A percentile compares a stretch with the other conserved stretches of the same genome.
phyloP scores from a whole-genome alignment of 2,329 filamentous ascomycete species.

The Fonsecaea erecta region DNA sequence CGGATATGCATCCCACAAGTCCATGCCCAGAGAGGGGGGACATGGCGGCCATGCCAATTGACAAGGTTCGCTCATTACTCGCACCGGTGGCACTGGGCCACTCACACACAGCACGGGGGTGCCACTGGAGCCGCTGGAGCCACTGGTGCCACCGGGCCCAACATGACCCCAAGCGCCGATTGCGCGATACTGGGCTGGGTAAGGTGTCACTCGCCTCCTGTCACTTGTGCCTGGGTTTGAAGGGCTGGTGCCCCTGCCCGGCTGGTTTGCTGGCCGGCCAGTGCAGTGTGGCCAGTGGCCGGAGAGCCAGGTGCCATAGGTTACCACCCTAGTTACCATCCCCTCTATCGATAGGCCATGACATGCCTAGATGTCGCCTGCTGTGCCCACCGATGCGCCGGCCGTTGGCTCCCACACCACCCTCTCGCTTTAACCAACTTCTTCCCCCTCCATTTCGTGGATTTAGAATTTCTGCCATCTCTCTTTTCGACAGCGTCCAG shows the following conservation, averaged over 20 bases:
- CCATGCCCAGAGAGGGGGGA: not conserved
- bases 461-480: not conserved
- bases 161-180: slow-evolving; percentile 18
- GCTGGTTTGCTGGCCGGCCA: not conserved
- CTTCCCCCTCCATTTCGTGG: not conserved
- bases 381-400: not conserved
- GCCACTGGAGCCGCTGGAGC: not conserved
- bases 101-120: not conserved
- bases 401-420: slow-evolving; percentile 1
- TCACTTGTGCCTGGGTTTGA: slow-evolving; percentile 4
- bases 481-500: not conserved
- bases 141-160: slow-evolving; percentile 16
- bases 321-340: not conserved
- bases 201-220: slow-evolving; percentile 10
- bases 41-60: not conserved
- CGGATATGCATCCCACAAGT: slow-evolving; percentile 11
- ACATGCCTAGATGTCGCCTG: not conserved
- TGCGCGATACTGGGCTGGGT: slow-evolving; percentile 20
- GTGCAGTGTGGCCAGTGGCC: not conserved
- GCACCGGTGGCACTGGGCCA: not conserved
- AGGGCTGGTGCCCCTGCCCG: not conserved
- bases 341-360: slow-evolving; percentile 14
- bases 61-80: not conserved
- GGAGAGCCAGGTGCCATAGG: not conserved
- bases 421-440: not conserved